These are phyloP conservation scores for Metschnikowia reukaufii DNA, from an alignment of 805 yeast genomes.

Conservation along the genomic window DNA sequence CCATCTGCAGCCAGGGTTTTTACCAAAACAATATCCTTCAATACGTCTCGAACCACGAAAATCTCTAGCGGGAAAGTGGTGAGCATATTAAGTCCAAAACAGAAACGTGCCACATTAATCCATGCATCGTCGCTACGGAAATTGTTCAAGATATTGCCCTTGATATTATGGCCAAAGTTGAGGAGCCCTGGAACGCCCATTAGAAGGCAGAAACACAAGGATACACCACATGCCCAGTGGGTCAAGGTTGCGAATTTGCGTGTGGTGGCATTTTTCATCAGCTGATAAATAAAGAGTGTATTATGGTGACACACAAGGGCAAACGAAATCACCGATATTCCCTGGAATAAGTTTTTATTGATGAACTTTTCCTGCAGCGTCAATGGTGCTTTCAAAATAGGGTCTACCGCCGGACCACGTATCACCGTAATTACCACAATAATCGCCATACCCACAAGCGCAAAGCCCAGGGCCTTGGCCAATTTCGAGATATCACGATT, in stretches of 20 bases:
- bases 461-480: conserved; percentile 86
- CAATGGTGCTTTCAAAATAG: conserved; percentile 49
- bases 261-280: conserved; percentile 73
- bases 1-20: not conserved
- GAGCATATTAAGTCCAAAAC: conserved; percentile 90
- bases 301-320: conserved; percentile 96
- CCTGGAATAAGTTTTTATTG: conserved; percentile 73
- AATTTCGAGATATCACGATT: conserved; percentile 78
- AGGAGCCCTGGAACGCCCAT: conserved; percentile 81
- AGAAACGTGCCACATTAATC: conserved; percentile 83
- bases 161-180: conserved; percentile 72
- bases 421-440: conserved; percentile 73
- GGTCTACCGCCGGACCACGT: conserved; percentile 64
- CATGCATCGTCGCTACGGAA: conserved; percentile 72
- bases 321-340: conserved; percentile 90
- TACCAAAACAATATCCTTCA: conserved; percentile 57
- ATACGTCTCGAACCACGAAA: conserved; percentile 85
- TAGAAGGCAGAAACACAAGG: conserved; percentile 72
- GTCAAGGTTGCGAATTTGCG: conserved; percentile 74
- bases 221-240: conserved; percentile 78
- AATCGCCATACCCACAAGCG: conserved; percentile 77
- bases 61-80: conserved; percentile 90
- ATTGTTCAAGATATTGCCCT: conserved; percentile 86
- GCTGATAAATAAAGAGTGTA: conserved; percentile 84
- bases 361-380: conserved; percentile 47